A percentile compares a stretch with the other conserved stretches of the same genome.
Conservation (phyloP, 257 asterid genomes). For the Solanum pinnatisectum region DNA sequence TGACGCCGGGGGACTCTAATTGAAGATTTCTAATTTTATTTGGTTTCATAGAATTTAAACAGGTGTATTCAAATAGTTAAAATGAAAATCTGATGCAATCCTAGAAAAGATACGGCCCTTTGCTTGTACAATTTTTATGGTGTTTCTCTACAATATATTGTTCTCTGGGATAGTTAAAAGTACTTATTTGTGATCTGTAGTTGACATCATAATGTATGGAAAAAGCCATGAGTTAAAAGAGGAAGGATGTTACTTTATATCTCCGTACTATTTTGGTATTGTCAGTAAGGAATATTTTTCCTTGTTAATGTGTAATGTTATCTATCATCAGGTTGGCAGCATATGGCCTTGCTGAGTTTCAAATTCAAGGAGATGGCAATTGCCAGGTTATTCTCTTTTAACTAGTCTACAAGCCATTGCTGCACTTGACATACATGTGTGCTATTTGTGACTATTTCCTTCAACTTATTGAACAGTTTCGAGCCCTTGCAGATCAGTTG, state of each 20-base stretch:
- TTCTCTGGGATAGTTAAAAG: not conserved
- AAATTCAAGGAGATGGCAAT: constrained; percentile 89
- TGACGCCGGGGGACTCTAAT: not conserved
- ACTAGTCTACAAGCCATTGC: constrained; percentile 1
- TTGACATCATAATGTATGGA: not conserved
- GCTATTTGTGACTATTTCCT: constrained; percentile 1
- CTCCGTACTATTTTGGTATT: not conserved
- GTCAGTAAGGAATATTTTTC: not conserved
- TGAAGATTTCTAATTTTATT: not conserved
- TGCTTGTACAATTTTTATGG: not conserved
- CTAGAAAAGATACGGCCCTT: not conserved
- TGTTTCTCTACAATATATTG: not conserved
- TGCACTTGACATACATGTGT: not conserved
- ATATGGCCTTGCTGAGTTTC: constrained; percentile 79
- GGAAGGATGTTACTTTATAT: not conserved
- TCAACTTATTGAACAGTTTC: constrained; percentile 29
- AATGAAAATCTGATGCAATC: not conserved
- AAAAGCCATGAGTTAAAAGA: not conserved
- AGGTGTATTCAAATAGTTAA: not conserved
- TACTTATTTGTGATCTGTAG: not conserved
- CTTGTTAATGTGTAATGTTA: not conserved
- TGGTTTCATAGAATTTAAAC: not conserved
- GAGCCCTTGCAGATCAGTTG: constrained; percentile 70
- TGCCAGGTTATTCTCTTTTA: constrained; percentile 67
- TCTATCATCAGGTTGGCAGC: constrained; percentile 47